These are phyloP conservation scores for Lablab purpureus DNA, from an alignment of 306 rosid species.

Conservation along the genomic window DNA sequence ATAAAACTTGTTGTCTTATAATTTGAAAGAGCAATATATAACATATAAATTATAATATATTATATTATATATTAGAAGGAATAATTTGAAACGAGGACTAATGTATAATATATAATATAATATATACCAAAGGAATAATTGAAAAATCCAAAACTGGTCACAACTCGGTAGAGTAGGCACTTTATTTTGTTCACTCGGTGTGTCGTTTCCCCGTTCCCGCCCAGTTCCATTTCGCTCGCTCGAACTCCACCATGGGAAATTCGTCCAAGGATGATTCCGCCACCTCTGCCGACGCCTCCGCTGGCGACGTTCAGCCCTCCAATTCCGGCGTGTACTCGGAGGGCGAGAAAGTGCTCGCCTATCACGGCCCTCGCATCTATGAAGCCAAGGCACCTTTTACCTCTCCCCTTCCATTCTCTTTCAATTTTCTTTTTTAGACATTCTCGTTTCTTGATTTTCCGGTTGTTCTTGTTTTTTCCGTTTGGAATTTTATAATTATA, in stretches of 20 bases:
- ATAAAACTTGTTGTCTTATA: no score
- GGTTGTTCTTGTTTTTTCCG: background rate
- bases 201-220: constrained; percentile 45
- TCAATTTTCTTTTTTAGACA: background rate
- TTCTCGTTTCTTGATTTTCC: constrained; percentile 11
- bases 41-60: no score
- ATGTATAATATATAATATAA: no score
- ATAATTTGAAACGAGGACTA: no score
- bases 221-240: constrained; percentile 24
- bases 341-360: constrained; percentile 90
- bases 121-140: no score
- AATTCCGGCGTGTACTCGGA: constrained; percentile 62
- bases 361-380: constrained; percentile 92
- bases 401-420: background rate
- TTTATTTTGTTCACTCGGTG: constrained; percentile 31
- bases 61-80: no score
- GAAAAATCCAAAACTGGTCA: background rate
- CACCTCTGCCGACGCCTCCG: constrained; percentile 73
- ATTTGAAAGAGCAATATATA: no score
- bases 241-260: constrained; percentile 65
- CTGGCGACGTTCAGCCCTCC: constrained; percentile 70
- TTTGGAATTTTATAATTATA: constrained; percentile 23
- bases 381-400: constrained; percentile 77
- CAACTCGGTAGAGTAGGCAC: background rate
- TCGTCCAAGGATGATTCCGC: constrained; percentile 75